Conservation (phyloP, 306 rosid genomes). For the Rosa lucieae region DNA sequence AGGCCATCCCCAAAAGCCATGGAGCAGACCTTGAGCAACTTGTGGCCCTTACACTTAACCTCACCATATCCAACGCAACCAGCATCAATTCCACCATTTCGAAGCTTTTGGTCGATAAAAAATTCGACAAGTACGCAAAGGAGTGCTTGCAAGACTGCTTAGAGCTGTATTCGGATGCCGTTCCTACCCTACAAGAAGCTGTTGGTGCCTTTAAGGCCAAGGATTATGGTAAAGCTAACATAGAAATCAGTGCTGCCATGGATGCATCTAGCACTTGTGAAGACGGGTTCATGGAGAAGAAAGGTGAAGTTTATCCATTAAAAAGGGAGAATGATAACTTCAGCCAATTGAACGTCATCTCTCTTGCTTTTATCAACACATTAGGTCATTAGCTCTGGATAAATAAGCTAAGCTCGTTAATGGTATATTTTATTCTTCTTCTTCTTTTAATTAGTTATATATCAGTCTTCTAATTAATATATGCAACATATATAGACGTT, state of each 20-base stretch:
- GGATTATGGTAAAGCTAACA: constrained; percentile 29
- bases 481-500: background rate
- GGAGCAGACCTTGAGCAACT: constrained; percentile 37
- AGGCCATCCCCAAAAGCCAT: constrained; percentile 24
- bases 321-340: constrained; percentile 36
- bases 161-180: constrained; percentile 32
- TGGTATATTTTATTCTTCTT: background rate
- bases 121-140: constrained; percentile 15
- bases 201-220: constrained; percentile 3
- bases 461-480: background rate
- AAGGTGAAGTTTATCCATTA: constrained; percentile 49
- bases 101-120: constrained; percentile 29
- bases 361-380: constrained; percentile 50
- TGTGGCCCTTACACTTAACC: constrained; percentile 28
- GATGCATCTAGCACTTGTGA: constrained; percentile 59
- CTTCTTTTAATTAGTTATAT: background rate
- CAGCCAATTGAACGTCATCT: constrained; percentile 43
- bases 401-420: background rate
- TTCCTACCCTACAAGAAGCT: constrained; percentile 19
- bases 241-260: constrained; percentile 40
- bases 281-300: constrained; percentile 58
- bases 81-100: constrained; percentile 35
- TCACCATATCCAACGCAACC: constrained; percentile 52
- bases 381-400: background rate
- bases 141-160: constrained; percentile 47